Percentiles rank a stretch among this genome's conserved stretches.
phyloP scores from a whole-genome alignment of 345 rosid genomes.

The Populus tremula region DNA sequence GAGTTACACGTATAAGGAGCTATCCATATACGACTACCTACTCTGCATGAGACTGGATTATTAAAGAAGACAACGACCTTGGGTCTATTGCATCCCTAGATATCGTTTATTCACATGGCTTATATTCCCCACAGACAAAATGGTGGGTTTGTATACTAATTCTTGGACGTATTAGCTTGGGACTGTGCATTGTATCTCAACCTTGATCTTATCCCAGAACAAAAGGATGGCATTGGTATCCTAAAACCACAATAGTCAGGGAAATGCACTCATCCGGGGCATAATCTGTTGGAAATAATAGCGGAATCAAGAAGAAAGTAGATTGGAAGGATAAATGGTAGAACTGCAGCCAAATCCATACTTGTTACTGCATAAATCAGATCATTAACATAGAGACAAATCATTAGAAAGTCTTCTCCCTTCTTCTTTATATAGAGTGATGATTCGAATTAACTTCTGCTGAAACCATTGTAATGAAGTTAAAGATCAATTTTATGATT shows the following conservation, averaged over 20 bases:
- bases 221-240: not conserved
- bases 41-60: not conserved
- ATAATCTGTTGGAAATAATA: too few relatives aligned
- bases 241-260: not conserved
- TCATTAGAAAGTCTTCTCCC: too few relatives aligned
- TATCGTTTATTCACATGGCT: constrained; percentile 1
- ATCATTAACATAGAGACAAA: too few relatives aligned
- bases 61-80: constrained; percentile 21
- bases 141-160: constrained; percentile 1
- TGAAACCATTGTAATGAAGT: too few relatives aligned
- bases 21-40: not conserved
- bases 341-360: too few relatives aligned
- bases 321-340: too few relatives aligned
- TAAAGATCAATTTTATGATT: too few relatives aligned
- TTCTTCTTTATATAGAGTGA: too few relatives aligned
- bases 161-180: not conserved
- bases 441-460: too few relatives aligned
- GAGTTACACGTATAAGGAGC: not conserved
- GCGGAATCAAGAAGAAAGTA: too few relatives aligned
- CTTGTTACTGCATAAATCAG: too few relatives aligned
- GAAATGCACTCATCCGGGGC: too few relatives aligned
- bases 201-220: not conserved
- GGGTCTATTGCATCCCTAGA: not conserved
- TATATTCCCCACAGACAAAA: not conserved
- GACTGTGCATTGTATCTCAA: not conserved